These are phyloP conservation scores for Blastobotrys terrestris DNA, from an alignment of 805 yeast species.

Conservation along the genomic window DNA sequence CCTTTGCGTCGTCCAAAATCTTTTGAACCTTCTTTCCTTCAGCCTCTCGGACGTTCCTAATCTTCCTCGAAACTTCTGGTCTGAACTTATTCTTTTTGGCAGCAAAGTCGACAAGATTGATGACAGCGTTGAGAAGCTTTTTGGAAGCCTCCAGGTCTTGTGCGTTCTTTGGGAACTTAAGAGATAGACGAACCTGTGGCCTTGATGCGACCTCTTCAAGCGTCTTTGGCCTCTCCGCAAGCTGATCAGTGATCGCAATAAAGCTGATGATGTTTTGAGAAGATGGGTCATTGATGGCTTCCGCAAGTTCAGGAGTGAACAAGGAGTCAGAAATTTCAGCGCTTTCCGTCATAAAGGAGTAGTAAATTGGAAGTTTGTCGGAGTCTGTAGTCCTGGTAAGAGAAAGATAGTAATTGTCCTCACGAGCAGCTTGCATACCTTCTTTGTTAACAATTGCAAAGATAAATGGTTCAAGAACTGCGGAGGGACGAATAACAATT, in stretches of 20 bases:
- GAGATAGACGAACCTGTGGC: conserved; percentile 46
- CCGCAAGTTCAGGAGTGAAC: conserved; percentile 41
- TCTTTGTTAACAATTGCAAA: conserved; percentile 81
- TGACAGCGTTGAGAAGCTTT: conserved; percentile 47
- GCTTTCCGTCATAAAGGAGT: conserved; percentile 85
- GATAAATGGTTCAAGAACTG: conserved; percentile 61
- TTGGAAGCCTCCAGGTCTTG: conserved; percentile 46
- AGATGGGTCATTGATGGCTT: conserved; percentile 36
- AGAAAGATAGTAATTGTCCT: conserved; percentile 71
- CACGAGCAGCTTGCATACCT: conserved; percentile 71
- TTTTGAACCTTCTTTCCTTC: conserved; percentile 69
- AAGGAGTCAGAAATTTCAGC: conserved; percentile 70
- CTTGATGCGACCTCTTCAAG: conserved; percentile 49
- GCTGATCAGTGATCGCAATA: conserved; percentile 80
- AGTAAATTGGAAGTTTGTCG: conserved; percentile 64
- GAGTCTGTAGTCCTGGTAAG: conserved; percentile 75
- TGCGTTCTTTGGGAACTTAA: conserved; percentile 45
- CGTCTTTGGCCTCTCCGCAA: conserved; percentile 60
- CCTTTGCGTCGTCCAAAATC: conserved; percentile 54
- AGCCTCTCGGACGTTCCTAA: conserved; percentile 66
- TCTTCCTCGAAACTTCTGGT: conserved; percentile 70
- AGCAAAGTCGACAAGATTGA: conserved; percentile 54
- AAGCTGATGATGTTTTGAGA: conserved; percentile 49
- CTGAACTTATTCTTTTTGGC: conserved; percentile 49
- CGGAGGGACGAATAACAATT: conserved; percentile 54